phyloP scores from a whole-genome alignment of 352 stramenopile species.

The Phytophthora fragariaefolia region DNA sequence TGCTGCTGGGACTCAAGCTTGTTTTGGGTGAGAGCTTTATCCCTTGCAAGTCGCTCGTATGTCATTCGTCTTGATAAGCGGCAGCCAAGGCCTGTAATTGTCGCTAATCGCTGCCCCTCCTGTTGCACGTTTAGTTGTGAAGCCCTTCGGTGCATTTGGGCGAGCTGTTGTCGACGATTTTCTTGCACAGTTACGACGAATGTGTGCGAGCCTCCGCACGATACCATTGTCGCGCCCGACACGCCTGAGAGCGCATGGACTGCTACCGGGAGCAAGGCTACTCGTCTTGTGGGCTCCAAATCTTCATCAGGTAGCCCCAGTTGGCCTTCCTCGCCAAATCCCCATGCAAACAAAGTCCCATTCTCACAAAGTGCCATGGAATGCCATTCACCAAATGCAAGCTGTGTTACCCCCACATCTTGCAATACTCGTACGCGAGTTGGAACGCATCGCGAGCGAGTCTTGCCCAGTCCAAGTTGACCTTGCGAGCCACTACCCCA shows the following conservation, averaged over 20 bases:
- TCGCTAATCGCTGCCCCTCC: conserved; percentile 28
- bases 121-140: conserved; percentile 44
- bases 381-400: conserved; percentile 77
- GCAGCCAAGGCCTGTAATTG: conserved; percentile 11
- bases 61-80: conserved; percentile 10
- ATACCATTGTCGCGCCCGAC: conserved; percentile 61
- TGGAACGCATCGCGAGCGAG: conserved; percentile 46
- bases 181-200: conserved; percentile 76
- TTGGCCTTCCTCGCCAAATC: conserved; percentile 78
- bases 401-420: conserved; percentile 49
- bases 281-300: conserved; percentile 40
- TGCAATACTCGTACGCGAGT: conserved; percentile 53
- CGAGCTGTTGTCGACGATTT: conserved; percentile 49
- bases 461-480: conserved; percentile 56
- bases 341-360: conserved; percentile 64
- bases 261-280: conserved; percentile 53
- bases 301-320: conserved; percentile 59
- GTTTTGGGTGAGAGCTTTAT: background rate
- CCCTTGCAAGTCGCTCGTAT: conserved; percentile 5
- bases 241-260: conserved; percentile 60
- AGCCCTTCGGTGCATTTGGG: conserved; percentile 45
- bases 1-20: conserved; percentile 7
- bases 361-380: conserved; percentile 69
- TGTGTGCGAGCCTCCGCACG: conserved; percentile 64
- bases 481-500: conserved; percentile 68